Evolutionary conservation across 495 filamentous ascomycete genomes (phyloP).

Genomic region (Paragyromitra xinjiangensis): DNA sequence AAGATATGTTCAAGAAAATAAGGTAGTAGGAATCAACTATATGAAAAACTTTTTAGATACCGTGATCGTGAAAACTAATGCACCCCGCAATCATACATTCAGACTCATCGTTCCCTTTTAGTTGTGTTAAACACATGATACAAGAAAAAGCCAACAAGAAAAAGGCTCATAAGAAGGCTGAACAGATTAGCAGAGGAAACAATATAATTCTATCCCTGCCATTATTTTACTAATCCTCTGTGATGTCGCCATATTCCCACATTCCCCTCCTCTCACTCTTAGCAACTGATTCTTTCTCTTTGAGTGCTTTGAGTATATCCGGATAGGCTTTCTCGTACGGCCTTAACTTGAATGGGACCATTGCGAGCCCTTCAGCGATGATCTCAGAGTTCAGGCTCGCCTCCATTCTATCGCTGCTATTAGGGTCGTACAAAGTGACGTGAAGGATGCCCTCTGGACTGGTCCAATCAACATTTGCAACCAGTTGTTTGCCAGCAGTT

Average conservation of each 20-base stretch:
- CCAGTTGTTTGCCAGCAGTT: slow-evolving; percentile 73
- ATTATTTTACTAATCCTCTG: slow-evolving; percentile 29
- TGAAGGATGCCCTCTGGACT: slow-evolving; percentile 79
- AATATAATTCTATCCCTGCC: neutral
- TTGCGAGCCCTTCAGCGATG: slow-evolving; percentile 80
- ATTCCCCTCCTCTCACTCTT: slow-evolving; percentile 81
- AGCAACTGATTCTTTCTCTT: slow-evolving; percentile 74
- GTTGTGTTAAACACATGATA: slow-evolving; percentile 15
- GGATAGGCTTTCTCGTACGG: slow-evolving; percentile 81
- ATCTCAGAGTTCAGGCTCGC: slow-evolving; percentile 88
- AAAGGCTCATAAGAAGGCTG: neutral
- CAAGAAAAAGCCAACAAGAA: slow-evolving; percentile 11
- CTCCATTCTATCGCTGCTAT: slow-evolving; percentile 64
- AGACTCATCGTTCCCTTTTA: neutral
- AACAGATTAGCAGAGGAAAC: neutral
- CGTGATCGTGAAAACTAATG: slow-evolving; percentile 8
- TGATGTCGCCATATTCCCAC: slow-evolving; percentile 93
- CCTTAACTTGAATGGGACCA: slow-evolving; percentile 89
- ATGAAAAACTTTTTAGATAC: slow-evolving; percentile 11
- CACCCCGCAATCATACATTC: slow-evolving; percentile 3
- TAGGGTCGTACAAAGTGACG: slow-evolving; percentile 86
- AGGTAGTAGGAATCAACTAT: neutral
- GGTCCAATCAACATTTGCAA: slow-evolving; percentile 86
- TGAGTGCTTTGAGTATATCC: slow-evolving; percentile 73
- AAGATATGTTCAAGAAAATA: slow-evolving; percentile 15